Base-by-base conservation (phyloP, 176 grass and related monocot genomes). In the Eleusine indica region DNA sequence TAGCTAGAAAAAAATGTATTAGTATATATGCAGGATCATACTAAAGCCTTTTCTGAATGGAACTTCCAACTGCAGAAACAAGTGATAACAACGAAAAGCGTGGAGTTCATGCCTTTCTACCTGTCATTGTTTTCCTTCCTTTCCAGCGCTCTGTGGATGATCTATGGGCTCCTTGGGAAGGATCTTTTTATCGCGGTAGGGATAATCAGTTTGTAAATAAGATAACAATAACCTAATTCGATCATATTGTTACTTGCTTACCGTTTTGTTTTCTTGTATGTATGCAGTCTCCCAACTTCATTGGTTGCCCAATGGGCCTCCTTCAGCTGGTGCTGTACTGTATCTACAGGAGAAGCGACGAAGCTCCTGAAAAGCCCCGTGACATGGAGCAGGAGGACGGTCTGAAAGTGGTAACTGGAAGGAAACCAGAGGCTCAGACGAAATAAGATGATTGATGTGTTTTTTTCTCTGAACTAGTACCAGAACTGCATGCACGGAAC, bases 41-140 rank as follows among this genome's bases (percentile, higher is more conserved):
- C 40, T 1, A 3, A 67, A 84, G 25, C 9, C 41, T 63, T 21
- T 87, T 11, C 25, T 28, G 10, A 35, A 57, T 68, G 51, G 70
- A 47, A 6, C 18, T 38, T 70, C 4, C 18, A 51, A 62, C 68
- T 84, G 66, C 83, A 94, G 92, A 94, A 84, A 62, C 86, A 74
- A 76, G 92, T 91, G 38, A 91, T 89, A 69, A 75, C 7, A 80
- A 91, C 84, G 39, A 94, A 76, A 71, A 94, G 92, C 52, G 92
- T 94, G 51, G 92, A 94, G 81, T 91, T 89, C 86, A 91, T 91
- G 92, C 92, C 92, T 40, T 94, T 94, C 83, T 89, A 89, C 58
- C 71, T 94, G 73, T 94, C 92, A 18, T 74, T 94, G 40, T 94
- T 94, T 72, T 91, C 92, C 61, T 94, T 94, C 57, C 42, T 86